Conservation (phyloP, 139 green algal genomes). For the Chlamydomonas applanata region DNA sequence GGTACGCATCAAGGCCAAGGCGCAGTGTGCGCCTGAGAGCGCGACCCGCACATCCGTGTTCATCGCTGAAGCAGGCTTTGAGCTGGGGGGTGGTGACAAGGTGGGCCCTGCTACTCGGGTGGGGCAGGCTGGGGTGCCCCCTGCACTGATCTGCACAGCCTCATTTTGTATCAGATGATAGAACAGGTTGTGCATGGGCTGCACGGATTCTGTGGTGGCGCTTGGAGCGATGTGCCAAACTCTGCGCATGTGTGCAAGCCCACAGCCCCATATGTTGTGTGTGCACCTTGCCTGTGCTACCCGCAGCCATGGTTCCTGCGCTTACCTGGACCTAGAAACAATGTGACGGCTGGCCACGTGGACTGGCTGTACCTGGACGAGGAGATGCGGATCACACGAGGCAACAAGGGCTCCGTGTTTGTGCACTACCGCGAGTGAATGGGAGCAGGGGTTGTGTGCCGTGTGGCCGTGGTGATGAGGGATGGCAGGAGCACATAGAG, state of each 20-base stretch:
- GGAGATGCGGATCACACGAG: constrained; percentile 56
- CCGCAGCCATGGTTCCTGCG: neutral
- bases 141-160: neutral
- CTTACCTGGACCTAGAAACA: neutral
- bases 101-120: neutral
- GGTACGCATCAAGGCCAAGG: too few relatives aligned
- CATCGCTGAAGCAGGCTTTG: constrained; percentile 3
- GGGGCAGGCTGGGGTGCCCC: neutral
- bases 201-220: too few relatives aligned
- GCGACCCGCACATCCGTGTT: neutral
- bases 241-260: too few relatives aligned
- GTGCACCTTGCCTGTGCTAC: too few relatives aligned
- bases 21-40: neutral
- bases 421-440: constrained; percentile 41
- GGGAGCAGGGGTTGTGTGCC: too few relatives aligned
- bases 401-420: constrained; percentile 67
- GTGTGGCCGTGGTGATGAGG: too few relatives aligned
- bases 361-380: constrained; percentile 77
- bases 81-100: constrained; percentile 3
- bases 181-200: too few relatives aligned
- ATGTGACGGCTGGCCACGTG: constrained; percentile 43
- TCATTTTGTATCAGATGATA: neutral
- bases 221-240: too few relatives aligned
- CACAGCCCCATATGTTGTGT: too few relatives aligned
- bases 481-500: too few relatives aligned